Evolutionary conservation across 2,329 filamentous ascomycete species (phyloP), one percentile per base, ranked within the genome.

Genomic region (Ophiostoma australiae): DNA sequence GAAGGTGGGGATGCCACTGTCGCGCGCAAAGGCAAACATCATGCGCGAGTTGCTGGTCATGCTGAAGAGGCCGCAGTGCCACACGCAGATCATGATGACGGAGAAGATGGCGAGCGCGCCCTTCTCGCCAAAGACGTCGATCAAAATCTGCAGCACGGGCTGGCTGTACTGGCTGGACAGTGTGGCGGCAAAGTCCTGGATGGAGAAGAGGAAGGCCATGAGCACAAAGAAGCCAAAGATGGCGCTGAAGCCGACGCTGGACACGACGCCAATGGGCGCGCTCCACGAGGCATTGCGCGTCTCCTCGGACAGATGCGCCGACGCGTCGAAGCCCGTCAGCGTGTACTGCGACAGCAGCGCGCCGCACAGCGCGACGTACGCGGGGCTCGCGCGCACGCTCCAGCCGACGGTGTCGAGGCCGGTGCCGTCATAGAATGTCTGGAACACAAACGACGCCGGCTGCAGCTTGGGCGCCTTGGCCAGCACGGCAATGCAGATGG

Each of bases 151-250:
- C 4, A 88, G 78, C 5, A 88, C 84, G 0, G 86, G 86, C 75
- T 88, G 85, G 1, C 76, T 80, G 73, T 84, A 84, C 0, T 73
- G 68, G 65, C 81, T 82, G 39, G 75, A 74, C n/a, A 87, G 72
- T 0, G 84, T 86, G 4, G 73, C 69, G 4, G 83, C 79, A 71
- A 87, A 85, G 76, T 88, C 82, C 76, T 88, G 86, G 74, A 88
- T 85, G 4, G 83, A 85, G 77, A 88, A 88, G 8, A 88, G 78
- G 69, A 87, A 82, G 66, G 84, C 81, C 67, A 88, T 78, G 44
- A 88, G 77, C n/a, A 87, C 83, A 74, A 87, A 87, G 76, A 86
- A 86, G n/a, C 85, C 85, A 75, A 87, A 87, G 23, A 87, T 67
- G 1, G 85, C 80, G 8, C 83, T 86, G 76, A 86, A 85, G 4